These are phyloP conservation scores for Neocatenulostroma microsporum DNA, from an alignment of 2,329 filamentous ascomycete species.

Conservation along the genomic window DNA sequence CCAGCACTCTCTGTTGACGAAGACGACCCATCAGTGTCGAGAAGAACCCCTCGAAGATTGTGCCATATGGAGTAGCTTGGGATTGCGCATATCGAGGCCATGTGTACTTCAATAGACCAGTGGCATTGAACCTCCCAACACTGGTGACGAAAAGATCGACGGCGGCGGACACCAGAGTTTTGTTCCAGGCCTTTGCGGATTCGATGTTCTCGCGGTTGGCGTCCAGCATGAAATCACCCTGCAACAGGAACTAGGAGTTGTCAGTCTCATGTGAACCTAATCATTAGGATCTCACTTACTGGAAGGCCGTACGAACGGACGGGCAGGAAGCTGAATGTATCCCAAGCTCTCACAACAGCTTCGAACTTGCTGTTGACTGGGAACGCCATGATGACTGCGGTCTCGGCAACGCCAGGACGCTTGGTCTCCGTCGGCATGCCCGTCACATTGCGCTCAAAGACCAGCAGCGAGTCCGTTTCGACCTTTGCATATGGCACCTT, in stretches of 20 bases:
- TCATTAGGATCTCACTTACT: not conserved
- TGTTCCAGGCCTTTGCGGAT: no score
- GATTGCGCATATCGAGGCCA: conserved; percentile 9
- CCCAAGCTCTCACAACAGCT: conserved; percentile 7
- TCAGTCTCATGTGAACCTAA: not conserved
- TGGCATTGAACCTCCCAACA: conserved; percentile 9
- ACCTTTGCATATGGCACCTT: not conserved
- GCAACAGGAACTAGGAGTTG: conserved; percentile 12
- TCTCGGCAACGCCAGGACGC: conserved; percentile 10
- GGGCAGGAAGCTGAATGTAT: conserved; percentile 21
- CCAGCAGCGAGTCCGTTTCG: conserved; percentile 1
- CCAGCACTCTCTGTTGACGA: not conserved
- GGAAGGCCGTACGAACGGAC: conserved; percentile 18
- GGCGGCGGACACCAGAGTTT: conserved; percentile 2
- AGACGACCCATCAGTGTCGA: not conserved
- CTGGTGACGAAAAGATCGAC: conserved; percentile 7
- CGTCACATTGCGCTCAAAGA: conserved; percentile 5
- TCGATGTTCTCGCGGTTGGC: conserved; percentile 13
- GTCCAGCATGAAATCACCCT: conserved; percentile 18
- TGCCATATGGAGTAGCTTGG: conserved; percentile 4
- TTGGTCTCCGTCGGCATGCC: conserved; percentile 14
- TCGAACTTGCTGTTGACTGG: conserved; percentile 10
- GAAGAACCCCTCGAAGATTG: conserved; percentile 7
- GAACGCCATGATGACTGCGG: conserved; percentile 18
- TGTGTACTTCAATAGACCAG: conserved; percentile 7